Conservation (phyloP, 345 rosid species). For the Cardamine occulta region DNA sequence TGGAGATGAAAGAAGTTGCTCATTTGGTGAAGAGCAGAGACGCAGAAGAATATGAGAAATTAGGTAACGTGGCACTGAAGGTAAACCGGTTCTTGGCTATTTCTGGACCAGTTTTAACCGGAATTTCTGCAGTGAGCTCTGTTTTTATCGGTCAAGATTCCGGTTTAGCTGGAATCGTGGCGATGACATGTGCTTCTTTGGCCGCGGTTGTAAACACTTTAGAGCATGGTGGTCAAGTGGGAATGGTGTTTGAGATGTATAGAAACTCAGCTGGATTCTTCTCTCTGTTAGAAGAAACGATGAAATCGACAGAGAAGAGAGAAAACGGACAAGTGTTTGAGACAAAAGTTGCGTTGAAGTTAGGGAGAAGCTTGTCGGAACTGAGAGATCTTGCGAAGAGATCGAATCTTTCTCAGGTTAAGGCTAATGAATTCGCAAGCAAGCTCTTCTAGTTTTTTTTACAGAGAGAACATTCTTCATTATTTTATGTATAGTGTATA, state of each 20-base stretch:
- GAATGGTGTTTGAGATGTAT: slow-evolving; percentile 53
- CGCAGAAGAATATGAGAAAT: slow-evolving; percentile 48
- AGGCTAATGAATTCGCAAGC: slow-evolving; percentile 47
- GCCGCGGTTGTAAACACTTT: slow-evolving; percentile 42
- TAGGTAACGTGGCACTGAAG: slow-evolving; percentile 47
- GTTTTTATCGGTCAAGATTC: slow-evolving; percentile 40
- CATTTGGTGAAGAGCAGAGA: slow-evolving; percentile 53
- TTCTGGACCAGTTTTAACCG: slow-evolving; percentile 43
- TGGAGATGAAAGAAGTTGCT: slow-evolving; percentile 50
- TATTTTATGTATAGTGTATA: slow-evolving; percentile 34
- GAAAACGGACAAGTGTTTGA: slow-evolving; percentile 44
- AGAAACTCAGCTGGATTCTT: slow-evolving; percentile 46
- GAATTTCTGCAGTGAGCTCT: slow-evolving; percentile 42
- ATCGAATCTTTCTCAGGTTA: slow-evolving; percentile 35
- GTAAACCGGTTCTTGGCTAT: slow-evolving; percentile 46
- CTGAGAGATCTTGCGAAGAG: slow-evolving; percentile 42
- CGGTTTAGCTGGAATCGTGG: slow-evolving; percentile 37
- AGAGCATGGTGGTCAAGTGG: slow-evolving; percentile 51
- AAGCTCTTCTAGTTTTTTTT: slow-evolving; percentile 43
- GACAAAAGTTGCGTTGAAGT: slow-evolving; percentile 44
- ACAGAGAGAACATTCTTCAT: slow-evolving; percentile 22
- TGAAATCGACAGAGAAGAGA: slow-evolving; percentile 38
- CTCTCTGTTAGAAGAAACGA: slow-evolving; percentile 41
- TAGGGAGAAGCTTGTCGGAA: slow-evolving; percentile 48
- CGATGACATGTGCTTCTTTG: slow-evolving; percentile 34